Conservation (phyloP, 805 yeast species). For the Yamadazyma tumulicola region DNA sequence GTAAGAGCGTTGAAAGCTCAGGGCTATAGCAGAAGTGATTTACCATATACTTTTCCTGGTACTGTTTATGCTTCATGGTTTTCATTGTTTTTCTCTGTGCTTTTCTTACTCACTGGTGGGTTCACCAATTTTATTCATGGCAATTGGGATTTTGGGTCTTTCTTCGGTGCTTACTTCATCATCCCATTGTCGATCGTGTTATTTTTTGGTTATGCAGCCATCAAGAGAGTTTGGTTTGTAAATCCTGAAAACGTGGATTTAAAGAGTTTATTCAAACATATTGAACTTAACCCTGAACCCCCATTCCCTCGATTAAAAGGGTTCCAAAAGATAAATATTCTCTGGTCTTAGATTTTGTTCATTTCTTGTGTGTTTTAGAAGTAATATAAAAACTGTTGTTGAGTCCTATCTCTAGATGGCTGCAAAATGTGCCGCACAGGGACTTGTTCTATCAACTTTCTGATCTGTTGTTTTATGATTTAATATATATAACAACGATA, state of each 20-base stretch:
- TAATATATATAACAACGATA: no score
- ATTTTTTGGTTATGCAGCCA: conserved; percentile 56
- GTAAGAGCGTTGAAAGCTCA: conserved; percentile 28
- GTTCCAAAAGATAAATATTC: no score
- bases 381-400: no score
- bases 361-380: no score
- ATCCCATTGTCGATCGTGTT: conserved; percentile 52
- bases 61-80: conserved; percentile 29
- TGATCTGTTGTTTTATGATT: no score
- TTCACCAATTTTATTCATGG: conserved; percentile 59
- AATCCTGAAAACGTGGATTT: conserved; percentile 31
- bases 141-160: conserved; percentile 51
- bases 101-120: conserved; percentile 59
- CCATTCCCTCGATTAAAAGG: conserved; percentile 1
- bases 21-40: conserved; percentile 16
- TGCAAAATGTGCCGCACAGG: no score
- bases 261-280: conserved; percentile 22
- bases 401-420: no score
- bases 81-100: conserved; percentile 30
- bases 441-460: no score
- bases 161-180: conserved; percentile 70
- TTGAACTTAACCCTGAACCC: conserved; percentile 27
- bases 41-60: conserved; percentile 24
- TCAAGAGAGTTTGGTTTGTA: conserved; percentile 26
- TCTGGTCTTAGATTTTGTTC: no score